A percentile compares a stretch with the other conserved stretches of the same genome.
Evolutionary conservation across 2,329 filamentous ascomycete genomes (phyloP).

Genomic region (Ceratocystis alfenasii): DNA sequence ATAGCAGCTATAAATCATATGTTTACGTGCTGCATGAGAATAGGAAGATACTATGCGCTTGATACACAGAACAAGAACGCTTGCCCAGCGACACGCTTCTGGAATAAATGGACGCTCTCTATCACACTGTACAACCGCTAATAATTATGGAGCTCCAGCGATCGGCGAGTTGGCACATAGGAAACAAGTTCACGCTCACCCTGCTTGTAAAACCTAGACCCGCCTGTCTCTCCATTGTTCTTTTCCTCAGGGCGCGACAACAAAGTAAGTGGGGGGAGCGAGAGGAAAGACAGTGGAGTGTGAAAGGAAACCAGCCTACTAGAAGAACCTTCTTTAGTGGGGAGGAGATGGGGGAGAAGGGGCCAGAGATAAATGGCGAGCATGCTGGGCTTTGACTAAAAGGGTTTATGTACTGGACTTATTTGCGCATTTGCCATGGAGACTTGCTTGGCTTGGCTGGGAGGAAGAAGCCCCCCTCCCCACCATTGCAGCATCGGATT

Average conservation of each 20-base stretch:
- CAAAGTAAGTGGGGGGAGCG: neutral
- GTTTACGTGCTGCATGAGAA: neutral
- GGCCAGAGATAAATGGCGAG: no score
- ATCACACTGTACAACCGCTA: neutral
- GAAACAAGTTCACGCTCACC: no score
- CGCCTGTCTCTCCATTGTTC: neutral
- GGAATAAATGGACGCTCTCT: constrained; percentile 3
- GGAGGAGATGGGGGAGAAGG: no score
- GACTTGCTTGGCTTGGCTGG: no score
- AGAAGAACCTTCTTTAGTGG: no score
- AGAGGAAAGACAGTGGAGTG: neutral
- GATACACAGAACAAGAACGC: neutral
- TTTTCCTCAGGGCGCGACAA: neutral
- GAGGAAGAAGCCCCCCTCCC: no score
- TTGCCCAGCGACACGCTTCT: neutral
- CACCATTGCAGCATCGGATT: no score
- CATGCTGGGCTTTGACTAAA: no score
- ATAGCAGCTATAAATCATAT: no score
- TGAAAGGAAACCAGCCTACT: no score
- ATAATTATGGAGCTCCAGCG: constrained; percentile 6
- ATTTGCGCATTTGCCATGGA: no score
- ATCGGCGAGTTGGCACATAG: neutral
- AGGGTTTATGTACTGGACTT: no score
- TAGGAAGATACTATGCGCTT: neutral
- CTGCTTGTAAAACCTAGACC: neutral